phyloP scores from a whole-genome alignment of 768 basidiomycete genomes.

The Suillus spraguei region DNA sequence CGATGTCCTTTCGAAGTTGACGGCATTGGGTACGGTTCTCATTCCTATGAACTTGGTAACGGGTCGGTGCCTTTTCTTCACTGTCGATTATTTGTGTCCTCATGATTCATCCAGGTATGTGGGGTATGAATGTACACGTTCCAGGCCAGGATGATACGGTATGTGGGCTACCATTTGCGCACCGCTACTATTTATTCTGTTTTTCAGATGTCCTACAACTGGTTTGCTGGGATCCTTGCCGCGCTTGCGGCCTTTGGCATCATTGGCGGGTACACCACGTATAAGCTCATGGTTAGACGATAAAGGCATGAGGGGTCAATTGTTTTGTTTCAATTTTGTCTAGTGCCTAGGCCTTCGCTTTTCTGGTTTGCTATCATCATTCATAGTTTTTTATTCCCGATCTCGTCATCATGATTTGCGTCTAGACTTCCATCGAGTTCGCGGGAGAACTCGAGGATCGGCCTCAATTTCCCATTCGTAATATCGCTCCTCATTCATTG shows the following conservation, averaged over 20 bases:
- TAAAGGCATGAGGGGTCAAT: slow-evolving; percentile 14
- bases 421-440: slow-evolving; percentile 5
- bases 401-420: slow-evolving; percentile 4
- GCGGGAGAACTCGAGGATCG: slow-evolving; percentile 9
- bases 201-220: slow-evolving; percentile 53
- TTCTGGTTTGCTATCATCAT: not conserved
- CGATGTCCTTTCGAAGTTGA: slow-evolving; percentile 95
- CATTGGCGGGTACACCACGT: slow-evolving; percentile 78
- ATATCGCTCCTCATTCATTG: slow-evolving; percentile 3
- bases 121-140: slow-evolving; percentile 99
- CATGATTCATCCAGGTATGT: slow-evolving; percentile 56
- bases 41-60: slow-evolving; percentile 98
- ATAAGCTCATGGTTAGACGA: slow-evolving; percentile 68
- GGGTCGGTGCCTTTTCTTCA: slow-evolving; percentile 45
- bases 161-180: slow-evolving; percentile 10
- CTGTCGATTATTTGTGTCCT: not conserved
- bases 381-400: slow-evolving; percentile 4
- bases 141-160: slow-evolving; percentile 75
- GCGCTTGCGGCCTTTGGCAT: slow-evolving; percentile 79
- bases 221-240: slow-evolving; percentile 89
- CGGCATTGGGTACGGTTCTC: slow-evolving; percentile 95
- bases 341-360: not conserved
- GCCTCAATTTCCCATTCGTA: slow-evolving; percentile 2
- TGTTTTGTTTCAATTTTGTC: slow-evolving; percentile 2
- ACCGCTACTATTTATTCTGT: not conserved